Percentiles rank a stretch among this genome's conserved stretches.
phyloP scores from a whole-genome alignment of 306 rosid genomes.

The Dalbergia cochinchinensis region DNA sequence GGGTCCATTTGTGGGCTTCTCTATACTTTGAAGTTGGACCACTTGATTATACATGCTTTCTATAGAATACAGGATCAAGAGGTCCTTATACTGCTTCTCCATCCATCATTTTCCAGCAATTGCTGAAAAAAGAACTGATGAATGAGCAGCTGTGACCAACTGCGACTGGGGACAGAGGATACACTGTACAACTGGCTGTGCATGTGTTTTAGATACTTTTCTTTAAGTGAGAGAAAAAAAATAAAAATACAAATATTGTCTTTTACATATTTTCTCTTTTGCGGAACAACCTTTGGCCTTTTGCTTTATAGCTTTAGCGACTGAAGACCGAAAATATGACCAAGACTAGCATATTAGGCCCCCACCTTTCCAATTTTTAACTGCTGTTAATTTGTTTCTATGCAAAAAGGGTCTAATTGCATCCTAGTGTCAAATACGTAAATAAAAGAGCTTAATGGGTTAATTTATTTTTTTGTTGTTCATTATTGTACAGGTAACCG shows the following conservation, averaged over 20 bases:
- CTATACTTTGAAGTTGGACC: conserved; percentile 30
- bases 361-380: no score
- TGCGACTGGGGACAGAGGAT: conserved; percentile 24
- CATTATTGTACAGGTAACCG: conserved; percentile 82
- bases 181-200: no score
- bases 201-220: conserved; percentile 2
- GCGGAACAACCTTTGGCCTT: conserved; percentile 37
- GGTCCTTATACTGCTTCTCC: background rate
- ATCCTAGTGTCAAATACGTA: no score
- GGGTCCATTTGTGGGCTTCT: conserved; percentile 27
- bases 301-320: conserved; percentile 30
- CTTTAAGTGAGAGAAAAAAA: conserved; percentile 17
- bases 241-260: conserved; percentile 14
- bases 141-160: conserved; percentile 14
- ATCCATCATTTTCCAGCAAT: background rate
- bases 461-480: background rate
- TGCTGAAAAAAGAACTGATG: no score
- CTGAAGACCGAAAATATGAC: conserved; percentile 33
- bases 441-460: conserved; percentile 10
- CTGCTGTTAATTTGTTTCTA: no score
- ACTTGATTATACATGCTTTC: background rate
- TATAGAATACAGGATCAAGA: background rate
- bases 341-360: conserved; percentile 13
- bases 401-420: no score
- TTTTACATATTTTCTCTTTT: conserved; percentile 5